Base-by-base conservation (phyloP, 805 yeast species). In the Candida anglica region DNA sequence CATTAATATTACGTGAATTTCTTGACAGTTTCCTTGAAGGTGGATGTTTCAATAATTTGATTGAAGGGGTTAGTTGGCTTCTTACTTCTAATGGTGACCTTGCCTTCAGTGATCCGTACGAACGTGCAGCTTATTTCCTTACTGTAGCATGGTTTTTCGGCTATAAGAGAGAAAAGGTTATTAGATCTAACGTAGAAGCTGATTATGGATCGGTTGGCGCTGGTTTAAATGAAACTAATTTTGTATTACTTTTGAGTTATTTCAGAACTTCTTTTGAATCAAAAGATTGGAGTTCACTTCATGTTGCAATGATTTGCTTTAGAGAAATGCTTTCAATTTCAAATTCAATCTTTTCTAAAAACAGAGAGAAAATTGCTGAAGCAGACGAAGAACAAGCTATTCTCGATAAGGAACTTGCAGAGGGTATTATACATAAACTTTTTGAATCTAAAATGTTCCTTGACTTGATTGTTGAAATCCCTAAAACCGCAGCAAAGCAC, bases 121-220 rank as follows among this genome's bases (percentile, higher is more conserved):
- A 65, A 31, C 57, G 54, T 27, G 69, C 73, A 1, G 46, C 52
- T 28, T 88, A 72, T 49, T 71, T 84, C 27, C 66, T 74, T 38
- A 61, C 85, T 5, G 60, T 73, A 5, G 68, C 86, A 1, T 91
- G 97, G 96, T 81, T 87, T 45, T 61, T 87, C 30, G 71, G 71
- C 21, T 86, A 77, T 39, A 86, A 83, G 45, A 61, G 82, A 15
- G 57, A 54, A 32, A 42, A 45, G 29, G 44, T 35, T 32, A 14
- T 37, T 36, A 1, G 27, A 28, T 15, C 27, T 24, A 21, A 23
- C 20, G 27, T 28, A 9, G 35, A 46, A n/a, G 33, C 42, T 8
- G 50, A 63, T 25, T 66, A 59, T 45, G 73, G 70, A 1, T 62
- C 74, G 3, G 63, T 78, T 10, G 76, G 76, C 4, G 69, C 72